Evolutionary conservation across 345 rosid genomes (phyloP).

Genomic region (Passiflora organensis): DNA sequence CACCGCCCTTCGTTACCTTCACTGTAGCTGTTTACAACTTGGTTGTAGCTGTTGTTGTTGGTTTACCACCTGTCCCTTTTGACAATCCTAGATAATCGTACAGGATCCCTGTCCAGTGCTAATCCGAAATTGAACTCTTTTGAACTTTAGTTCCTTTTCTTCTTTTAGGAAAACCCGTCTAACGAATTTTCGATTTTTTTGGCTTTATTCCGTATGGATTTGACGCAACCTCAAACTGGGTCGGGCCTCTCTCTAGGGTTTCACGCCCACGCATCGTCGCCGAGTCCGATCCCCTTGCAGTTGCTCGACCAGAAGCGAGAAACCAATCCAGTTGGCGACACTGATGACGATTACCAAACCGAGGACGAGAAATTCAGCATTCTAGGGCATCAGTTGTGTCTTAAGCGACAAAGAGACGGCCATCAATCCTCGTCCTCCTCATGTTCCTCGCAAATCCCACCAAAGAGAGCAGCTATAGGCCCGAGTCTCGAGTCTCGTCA

Average conservation of each 20-base stretch:
- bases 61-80: conserved; percentile 37
- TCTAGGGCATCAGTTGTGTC: conserved; percentile 67
- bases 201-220: conserved; percentile 78
- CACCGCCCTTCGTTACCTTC: conserved; percentile 22
- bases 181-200: too few species aligned
- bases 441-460: conserved; percentile 9
- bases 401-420: conserved; percentile 65
- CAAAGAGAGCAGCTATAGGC: conserved; percentile 37
- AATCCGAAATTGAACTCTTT: too few species aligned
- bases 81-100: too few species aligned
- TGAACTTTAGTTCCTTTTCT: too few species aligned
- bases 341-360: conserved; percentile 27
- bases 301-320: conserved; percentile 50
- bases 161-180: too few species aligned
- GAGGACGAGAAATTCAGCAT: conserved; percentile 60
- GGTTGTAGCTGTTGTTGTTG: conserved; percentile 56
- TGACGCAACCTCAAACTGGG: conserved; percentile 43
- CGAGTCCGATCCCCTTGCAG: conserved; percentile 37
- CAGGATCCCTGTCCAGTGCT: too few species aligned
- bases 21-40: conserved; percentile 28
- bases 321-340: conserved; percentile 17
- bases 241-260: conserved; percentile 49
- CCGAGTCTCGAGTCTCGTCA: conserved; percentile 50
- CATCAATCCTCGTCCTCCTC: conserved; percentile 26
- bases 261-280: conserved; percentile 39